Evolutionary conservation across 2,329 filamentous ascomycete genomes (phyloP), one percentile per base, ranked within the genome.

Genomic region (Clonostachys solani): DNA sequence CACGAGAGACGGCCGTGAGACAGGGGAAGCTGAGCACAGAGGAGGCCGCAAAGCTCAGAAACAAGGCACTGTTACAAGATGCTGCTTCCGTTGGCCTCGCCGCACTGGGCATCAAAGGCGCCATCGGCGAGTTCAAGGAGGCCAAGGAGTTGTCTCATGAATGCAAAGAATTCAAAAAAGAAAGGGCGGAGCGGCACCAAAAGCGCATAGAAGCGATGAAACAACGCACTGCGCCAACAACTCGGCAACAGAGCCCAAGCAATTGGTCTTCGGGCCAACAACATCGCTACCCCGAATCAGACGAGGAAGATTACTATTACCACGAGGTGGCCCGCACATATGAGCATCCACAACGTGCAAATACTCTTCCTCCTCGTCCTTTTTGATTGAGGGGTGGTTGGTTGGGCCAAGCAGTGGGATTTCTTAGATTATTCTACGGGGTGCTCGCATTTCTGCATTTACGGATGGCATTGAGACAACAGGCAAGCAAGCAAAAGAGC

Each of bases 11-110:
- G 57, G 78, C 78, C 40, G 76, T 82, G 46, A 68, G 64, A 41
- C 71, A 81, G 54, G 79, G 78, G 29, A 66, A 68, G n/a, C 61
- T 82, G 18, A 76, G 72, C 49, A 61, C 66, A 6, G 61, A 64
- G 43, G 73, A 80, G 53, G 78, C 78, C 49, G 74, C 72, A 57
- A 80, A 80, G 57, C 69, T 81, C 57, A 81, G 78, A 65, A 69
- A 72, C 44, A 80, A 75, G 60, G 76, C 78, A 12, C 60, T 81
- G 10, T 59, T 81, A 52, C 75, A 81, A 61, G 78, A 83, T 54
- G 77, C 75, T 1, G 78, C 78, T n/a, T 78, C 77, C 5, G 68
- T 82, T 6, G 78, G 78, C 48, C 75, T 82, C 44, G 79, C 78
- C 2, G 77, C 77, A 12, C 56, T 83, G 56, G 77, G 78, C 42